Conservation (phyloP, 345 rosid genomes). For the Euphorbia peplus region DNA sequence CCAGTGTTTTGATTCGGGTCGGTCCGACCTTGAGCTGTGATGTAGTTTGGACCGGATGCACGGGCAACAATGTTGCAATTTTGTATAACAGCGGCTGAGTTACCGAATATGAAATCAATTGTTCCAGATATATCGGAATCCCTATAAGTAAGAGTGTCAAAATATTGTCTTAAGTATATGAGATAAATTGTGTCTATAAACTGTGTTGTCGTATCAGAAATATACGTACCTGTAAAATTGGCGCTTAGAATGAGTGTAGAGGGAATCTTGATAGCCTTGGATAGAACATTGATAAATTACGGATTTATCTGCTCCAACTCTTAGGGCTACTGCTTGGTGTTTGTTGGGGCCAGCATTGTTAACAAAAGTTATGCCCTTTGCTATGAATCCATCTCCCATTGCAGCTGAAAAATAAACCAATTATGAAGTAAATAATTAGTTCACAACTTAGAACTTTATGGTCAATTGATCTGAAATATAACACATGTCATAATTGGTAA, state of each 20-base stretch:
- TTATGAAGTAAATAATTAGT: too few species aligned
- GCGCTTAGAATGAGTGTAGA: constrained; percentile 35
- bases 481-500: too few species aligned
- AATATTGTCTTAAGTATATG: too few species aligned
- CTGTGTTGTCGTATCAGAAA: too few species aligned
- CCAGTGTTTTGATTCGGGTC: constrained; percentile 32
- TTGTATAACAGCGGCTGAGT: constrained; percentile 26
- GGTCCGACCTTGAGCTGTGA: constrained; percentile 37
- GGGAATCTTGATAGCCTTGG: constrained; percentile 42
- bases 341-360: constrained; percentile 26
- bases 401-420: constrained; percentile 27
- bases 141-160: constrained; percentile 26
- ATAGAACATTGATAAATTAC: constrained; percentile 41
- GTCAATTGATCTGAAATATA: too few species aligned
- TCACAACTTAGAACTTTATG: too few species aligned
- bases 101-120: constrained; percentile 31
- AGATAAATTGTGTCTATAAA: too few species aligned
- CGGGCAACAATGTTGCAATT: constrained; percentile 21
- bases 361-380: constrained; percentile 21
- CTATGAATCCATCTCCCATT: constrained; percentile 37
- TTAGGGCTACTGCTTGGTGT: constrained; percentile 26
- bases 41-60: not conserved
- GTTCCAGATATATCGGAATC: constrained; percentile 47
- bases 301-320: constrained; percentile 34
- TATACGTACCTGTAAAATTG: constrained; percentile 36